phyloP scores from a whole-genome alignment of 2,329 filamentous ascomycete genomes.

The Claviceps purpurea region DNA sequence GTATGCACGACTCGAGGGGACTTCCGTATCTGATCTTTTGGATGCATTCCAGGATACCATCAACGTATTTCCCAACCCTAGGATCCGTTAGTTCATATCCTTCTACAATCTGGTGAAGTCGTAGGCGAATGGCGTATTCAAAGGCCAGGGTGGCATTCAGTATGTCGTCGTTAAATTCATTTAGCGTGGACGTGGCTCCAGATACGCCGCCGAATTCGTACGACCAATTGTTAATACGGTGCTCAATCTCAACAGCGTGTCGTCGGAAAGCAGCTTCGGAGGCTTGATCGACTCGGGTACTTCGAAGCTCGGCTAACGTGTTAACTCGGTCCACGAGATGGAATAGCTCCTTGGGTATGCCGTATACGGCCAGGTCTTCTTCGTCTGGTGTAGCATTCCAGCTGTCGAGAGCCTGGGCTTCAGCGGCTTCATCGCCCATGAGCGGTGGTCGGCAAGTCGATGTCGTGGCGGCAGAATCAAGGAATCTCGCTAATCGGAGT shows the following conservation, averaged over 20 bases:
- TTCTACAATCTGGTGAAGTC: slow-evolving; percentile 29
- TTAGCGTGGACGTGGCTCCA: slow-evolving; percentile 12
- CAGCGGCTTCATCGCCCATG: slow-evolving; percentile 19
- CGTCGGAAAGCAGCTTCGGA: slow-evolving; percentile 19
- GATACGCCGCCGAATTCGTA: slow-evolving; percentile 16
- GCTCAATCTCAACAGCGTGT: slow-evolving; percentile 17
- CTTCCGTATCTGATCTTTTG: slow-evolving; percentile 28
- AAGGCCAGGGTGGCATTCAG: slow-evolving; percentile 24
- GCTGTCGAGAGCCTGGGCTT: slow-evolving; percentile 15
- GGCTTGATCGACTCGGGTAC: slow-evolving; percentile 15
- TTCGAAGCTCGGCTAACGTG: slow-evolving; percentile 19
- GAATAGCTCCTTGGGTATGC: slow-evolving; percentile 23
- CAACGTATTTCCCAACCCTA: slow-evolving; percentile 19
- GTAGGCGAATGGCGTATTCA: slow-evolving; percentile 26
- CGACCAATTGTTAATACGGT: slow-evolving; percentile 25
- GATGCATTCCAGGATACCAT: slow-evolving; percentile 21
- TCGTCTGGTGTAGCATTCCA: slow-evolving; percentile 14
- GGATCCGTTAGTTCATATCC: slow-evolving; percentile 24
- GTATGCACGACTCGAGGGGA: slow-evolving; percentile 24
- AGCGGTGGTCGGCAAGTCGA: slow-evolving; percentile 21
- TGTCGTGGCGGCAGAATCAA: slow-evolving; percentile 21
- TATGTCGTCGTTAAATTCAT: slow-evolving; percentile 15
- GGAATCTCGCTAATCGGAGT: slow-evolving; percentile 18
- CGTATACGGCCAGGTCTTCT: slow-evolving; percentile 21
- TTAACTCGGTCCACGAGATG: slow-evolving; percentile 21